phyloP scores from a whole-genome alignment of 176 grass and related monocot genomes.

The Oryza meridionalis region DNA sequence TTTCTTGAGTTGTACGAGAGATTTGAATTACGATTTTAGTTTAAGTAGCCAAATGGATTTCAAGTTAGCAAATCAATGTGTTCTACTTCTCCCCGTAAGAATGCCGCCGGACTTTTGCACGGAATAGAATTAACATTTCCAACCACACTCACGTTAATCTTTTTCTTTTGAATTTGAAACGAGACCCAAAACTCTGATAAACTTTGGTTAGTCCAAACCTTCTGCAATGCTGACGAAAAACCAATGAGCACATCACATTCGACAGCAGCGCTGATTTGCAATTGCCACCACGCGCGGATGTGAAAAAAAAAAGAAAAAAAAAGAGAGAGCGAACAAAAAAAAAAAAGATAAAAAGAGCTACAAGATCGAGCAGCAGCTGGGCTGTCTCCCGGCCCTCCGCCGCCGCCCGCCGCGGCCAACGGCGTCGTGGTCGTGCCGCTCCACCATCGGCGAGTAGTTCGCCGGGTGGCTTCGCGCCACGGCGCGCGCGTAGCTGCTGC shows the following conservation, averaged over 20 bases:
- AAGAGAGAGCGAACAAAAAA: not conserved
- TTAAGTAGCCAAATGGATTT: not conserved
- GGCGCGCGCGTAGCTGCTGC: conserved; percentile 14
- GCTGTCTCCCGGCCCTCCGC: not conserved
- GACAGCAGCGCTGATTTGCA: not conserved
- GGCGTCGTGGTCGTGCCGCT: conserved; percentile 12
- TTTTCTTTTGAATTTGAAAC: not conserved
- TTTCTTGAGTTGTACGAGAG: not conserved
- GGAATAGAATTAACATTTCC: not conserved
- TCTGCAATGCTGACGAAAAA: not conserved
- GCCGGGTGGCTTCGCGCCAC: conserved; percentile 37
- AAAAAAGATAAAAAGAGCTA: not conserved
- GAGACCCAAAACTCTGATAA: not conserved
- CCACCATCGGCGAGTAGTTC: conserved; percentile 46
- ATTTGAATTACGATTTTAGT: not conserved
- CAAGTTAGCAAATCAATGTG: not conserved
- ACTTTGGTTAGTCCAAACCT: not conserved
- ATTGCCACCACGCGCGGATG: not conserved
- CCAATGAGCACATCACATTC: not conserved
- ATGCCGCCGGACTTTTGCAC: not conserved
- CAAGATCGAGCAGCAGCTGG: conserved; percentile 39
- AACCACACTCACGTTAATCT: not conserved
- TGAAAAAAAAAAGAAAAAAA: not conserved
- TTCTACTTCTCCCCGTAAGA: not conserved
- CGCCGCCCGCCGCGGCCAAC: not conserved